Evolutionary conservation across 2,329 filamentous ascomycete species (phyloP), one percentile per base, ranked within the genome.

Genomic region (Colletotrichum plurivorum): DNA sequence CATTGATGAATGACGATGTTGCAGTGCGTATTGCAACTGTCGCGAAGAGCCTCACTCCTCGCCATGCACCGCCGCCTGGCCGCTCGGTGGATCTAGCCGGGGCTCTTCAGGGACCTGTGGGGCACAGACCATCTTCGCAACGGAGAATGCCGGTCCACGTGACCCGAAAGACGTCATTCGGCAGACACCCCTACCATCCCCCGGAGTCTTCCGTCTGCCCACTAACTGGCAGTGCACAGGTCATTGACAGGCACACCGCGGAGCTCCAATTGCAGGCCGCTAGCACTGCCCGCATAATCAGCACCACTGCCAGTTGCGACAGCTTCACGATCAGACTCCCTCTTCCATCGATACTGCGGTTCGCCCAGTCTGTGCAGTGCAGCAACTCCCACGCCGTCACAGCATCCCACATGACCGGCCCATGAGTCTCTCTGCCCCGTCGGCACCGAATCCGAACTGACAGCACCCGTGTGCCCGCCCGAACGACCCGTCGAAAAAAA

Each of bases 401-500:
- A 16, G 13, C 41, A 54, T 61, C 49, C 67, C 67, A 52, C 66
- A 69, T 69, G 66, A 69, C 62, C 46, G 46, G 62, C 15, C 18
- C 45, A 69, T 52, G 55, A 60, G 20, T 61, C 56, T 43, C 9
- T 10, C 43, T 67, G 52, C 49, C 63, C 54, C 51, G 51, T 64
- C 67, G 67, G 67, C 55, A 55, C 67, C 67, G 67, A 69, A 67
- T 27, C 36, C 56, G 31, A 54, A 52, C 27, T 67, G 49, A 56
- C 56, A 22, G 55, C 5, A 66, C 51, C 25, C 67, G 67, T 54
- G 41, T 57, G 59, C 65, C 65, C 59, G 65, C 66, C 65, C 65
- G 65, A 68, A 31, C 61, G 16, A 61, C 62, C 56, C 62, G 51
- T 54, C 66, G 55, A 45, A 27, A 13, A 36, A 45, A 16, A 25